Evolutionary conservation across 192 early-diverging fungal genomes (phyloP), one percentile per base, ranked within the genome.

Genomic region (Coemansia sp.): DNA sequence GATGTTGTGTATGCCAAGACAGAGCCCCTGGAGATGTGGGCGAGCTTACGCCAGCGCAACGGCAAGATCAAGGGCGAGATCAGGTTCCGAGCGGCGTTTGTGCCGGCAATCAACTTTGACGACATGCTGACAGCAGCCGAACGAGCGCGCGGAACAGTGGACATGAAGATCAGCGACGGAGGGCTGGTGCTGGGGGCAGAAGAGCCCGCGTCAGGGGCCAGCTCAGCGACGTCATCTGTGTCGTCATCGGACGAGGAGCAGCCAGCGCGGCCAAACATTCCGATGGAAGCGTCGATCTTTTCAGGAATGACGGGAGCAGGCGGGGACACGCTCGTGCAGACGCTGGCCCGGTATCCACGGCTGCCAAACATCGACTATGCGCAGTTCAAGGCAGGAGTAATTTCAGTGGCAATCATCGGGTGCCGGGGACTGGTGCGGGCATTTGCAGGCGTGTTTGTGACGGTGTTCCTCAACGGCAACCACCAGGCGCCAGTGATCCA

Each of bases 31-130:
- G 68, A 59, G 63, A 79, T 81, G 79, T 85, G 83, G 79, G 81
- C 80, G 0, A 70, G 75, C 14, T 57, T 85, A 55, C 78, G 71
- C 21, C 81, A 83, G 59, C 80, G 81, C 52, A 81, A 83, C 21
- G 82, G 83, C 44, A 74, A 77, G 36, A 62, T 53, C 45, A 85
- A 83, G 62, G 86, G 86, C 37, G 76, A 82, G 19, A 56, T 88
- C n/a, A 53, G 80, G 35, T 84, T 83, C 71, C 68, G 70, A 11
- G 75, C 82, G 3, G 70, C 79, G 28, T 86, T 88, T 65, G 61
- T 72, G 50, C 82, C 86, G 0, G 71, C 62, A n/a, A 78, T 81
- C 50, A 78, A 72, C 60, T 71, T 80, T 71, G 73, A 80, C 55
- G 70, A 72, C 3, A 70, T 70, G 65, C 61, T 77, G 19, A 41